Percentiles rank a stretch among this genome's conserved stretches.
phyloP scores from a whole-genome alignment of 352 stramenopile species.

The Phytophthora melonis region DNA sequence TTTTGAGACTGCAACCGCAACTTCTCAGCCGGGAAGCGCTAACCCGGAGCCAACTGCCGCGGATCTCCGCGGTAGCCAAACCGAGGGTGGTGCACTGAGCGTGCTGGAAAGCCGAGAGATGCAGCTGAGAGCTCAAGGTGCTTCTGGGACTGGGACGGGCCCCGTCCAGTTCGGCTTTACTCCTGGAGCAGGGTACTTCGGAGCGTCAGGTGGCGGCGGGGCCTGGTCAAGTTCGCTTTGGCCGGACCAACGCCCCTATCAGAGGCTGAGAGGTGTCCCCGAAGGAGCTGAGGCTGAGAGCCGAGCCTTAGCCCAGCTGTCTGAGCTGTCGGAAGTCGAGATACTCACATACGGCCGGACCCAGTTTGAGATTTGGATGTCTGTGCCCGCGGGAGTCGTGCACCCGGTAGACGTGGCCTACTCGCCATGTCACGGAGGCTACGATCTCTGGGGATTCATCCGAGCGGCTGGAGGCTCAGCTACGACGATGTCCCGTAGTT shows the following conservation, averaged over 20 bases:
- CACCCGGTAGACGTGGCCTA: neutral
- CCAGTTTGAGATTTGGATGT: no score
- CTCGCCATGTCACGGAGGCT: neutral
- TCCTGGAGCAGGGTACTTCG: neutral
- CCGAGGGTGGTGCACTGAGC: neutral
- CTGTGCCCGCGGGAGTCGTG: no score
- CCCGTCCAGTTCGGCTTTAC: neutral
- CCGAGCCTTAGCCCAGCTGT: no score
- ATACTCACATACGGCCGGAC: no score
- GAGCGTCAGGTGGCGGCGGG: neutral
- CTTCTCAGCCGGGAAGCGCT: neutral
- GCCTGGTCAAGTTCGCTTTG: no score
- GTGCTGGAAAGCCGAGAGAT: neutral
- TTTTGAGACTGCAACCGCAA: neutral
- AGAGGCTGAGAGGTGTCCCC: no score
- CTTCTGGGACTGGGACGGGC: neutral
- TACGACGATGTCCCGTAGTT: no score
- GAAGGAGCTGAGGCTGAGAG: no score
- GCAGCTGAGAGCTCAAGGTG: neutral
- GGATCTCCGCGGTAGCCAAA: neutral
- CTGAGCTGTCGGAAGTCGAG: no score
- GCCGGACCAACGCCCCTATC: no score
- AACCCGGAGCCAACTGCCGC: neutral
- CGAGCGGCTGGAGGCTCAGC: neutral
- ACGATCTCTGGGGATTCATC: neutral